Percentiles rank a stretch among this genome's conserved stretches.
phyloP scores from a whole-genome alignment of 331 rosid genomes.

The Pyracantha coccinea region DNA sequence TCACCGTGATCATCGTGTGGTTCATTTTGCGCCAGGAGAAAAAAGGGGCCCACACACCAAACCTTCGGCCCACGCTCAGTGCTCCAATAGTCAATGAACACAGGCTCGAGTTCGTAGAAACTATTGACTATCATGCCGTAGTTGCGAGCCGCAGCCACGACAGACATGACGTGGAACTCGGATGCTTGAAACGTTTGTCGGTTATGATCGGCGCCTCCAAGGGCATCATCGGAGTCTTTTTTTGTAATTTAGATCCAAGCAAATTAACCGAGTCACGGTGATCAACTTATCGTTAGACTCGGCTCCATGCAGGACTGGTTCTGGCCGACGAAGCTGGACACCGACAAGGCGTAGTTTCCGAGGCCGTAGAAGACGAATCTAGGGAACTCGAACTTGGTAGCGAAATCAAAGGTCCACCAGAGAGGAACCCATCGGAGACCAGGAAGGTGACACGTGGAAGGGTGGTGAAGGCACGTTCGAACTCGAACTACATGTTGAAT shows the following conservation, averaged over 20 bases:
- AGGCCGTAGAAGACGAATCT: constrained; percentile 27
- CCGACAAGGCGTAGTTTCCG: neutral
- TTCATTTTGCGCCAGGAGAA: neutral
- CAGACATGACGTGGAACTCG: neutral
- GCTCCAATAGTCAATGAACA: constrained; percentile 25
- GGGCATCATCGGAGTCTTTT: constrained; percentile 4
- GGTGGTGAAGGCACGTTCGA: constrained; percentile 24
- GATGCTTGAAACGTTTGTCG: neutral
- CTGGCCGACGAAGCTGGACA: neutral
- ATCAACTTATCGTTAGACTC: constrained; percentile 13
- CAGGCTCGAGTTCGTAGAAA: constrained; percentile 46
- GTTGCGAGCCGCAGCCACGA: neutral
- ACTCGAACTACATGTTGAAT: constrained; percentile 27
- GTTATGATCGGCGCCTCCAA: neutral
- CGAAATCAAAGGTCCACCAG: constrained; percentile 62
- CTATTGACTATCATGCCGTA: constrained; percentile 26
- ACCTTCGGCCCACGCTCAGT: neutral
- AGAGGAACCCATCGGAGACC: constrained; percentile 54
- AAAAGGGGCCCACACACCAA: constrained; percentile 53
- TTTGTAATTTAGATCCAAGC: constrained; percentile 38
- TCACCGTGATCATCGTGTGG: neutral
- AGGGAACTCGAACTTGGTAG: constrained; percentile 28
- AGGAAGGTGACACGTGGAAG: constrained; percentile 41
- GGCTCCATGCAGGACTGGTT: constrained; percentile 1
- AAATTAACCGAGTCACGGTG: constrained; percentile 20